phyloP scores from a whole-genome alignment of 495 filamentous ascomycete species.

The Penicillium manginii region DNA sequence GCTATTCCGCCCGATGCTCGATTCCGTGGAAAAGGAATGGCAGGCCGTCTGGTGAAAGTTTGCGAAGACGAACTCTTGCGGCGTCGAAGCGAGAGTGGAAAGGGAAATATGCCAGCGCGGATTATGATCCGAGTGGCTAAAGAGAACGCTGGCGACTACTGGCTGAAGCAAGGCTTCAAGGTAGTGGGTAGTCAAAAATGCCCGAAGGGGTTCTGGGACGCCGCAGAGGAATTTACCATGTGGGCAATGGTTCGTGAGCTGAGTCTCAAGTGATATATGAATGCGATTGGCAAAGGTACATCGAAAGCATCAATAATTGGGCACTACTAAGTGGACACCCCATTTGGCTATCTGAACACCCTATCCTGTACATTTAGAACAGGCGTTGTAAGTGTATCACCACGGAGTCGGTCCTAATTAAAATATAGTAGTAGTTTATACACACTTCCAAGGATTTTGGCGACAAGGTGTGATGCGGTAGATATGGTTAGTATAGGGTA shows the following conservation, averaged over 20 bases:
- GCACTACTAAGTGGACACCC: too few relatives aligned
- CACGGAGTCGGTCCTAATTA: too few relatives aligned
- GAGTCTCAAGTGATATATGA: not conserved
- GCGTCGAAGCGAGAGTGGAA: not conserved
- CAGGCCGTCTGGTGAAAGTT: constrained; percentile 6
- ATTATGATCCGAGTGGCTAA: constrained; percentile 20
- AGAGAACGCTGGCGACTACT: constrained; percentile 16
- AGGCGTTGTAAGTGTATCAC: too few relatives aligned
- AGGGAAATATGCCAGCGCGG: not conserved
- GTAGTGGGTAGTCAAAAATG: constrained; percentile 10
- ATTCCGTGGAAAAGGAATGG: constrained; percentile 17
- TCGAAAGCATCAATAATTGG: not conserved
- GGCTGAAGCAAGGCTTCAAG: constrained; percentile 19
- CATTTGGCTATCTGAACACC: too few relatives aligned
- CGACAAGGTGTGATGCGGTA: too few relatives aligned
- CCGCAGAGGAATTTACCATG: constrained; percentile 13
- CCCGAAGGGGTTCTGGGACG: constrained; percentile 15
- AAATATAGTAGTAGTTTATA: too few relatives aligned
- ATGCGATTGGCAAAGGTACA: not conserved
- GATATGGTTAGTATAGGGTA: too few relatives aligned
- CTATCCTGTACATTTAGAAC: too few relatives aligned
- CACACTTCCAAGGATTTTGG: too few relatives aligned
- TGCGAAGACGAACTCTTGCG: constrained; percentile 18
- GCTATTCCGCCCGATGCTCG: constrained; percentile 15
- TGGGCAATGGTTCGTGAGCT: constrained; percentile 20